Conservation (phyloP, 495 filamentous ascomycete species). For the Penicillium pancosmium region DNA sequence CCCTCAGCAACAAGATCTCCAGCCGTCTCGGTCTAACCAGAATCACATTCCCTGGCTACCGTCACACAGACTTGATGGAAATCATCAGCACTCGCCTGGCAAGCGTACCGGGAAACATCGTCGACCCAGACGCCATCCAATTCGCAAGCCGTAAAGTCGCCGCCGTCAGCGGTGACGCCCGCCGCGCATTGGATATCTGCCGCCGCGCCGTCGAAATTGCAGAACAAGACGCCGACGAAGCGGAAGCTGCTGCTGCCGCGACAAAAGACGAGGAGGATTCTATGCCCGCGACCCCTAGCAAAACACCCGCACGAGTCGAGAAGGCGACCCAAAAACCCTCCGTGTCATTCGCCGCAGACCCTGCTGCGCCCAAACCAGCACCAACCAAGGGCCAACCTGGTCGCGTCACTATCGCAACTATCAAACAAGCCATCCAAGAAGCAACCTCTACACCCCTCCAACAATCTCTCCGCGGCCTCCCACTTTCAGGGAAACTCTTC, state of each 20-base stretch:
- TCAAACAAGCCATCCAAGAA: constrained; percentile 93
- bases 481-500: constrained; percentile 81
- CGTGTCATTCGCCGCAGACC: background rate
- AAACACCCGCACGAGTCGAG: constrained; percentile 41
- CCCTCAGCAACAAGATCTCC: constrained; percentile 96
- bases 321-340: constrained; percentile 21
- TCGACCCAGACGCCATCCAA: constrained; percentile 91
- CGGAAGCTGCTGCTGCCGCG: constrained; percentile 21
- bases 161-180: constrained; percentile 91
- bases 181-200: constrained; percentile 93
- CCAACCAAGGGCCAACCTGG: constrained; percentile 42
- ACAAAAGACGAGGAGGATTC: constrained; percentile 37
- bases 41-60: constrained; percentile 97
- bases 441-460: constrained; percentile 91
- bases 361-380: constrained; percentile 20
- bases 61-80: constrained; percentile 95
- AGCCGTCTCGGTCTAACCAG: constrained; percentile 85
- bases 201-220: constrained; percentile 94
- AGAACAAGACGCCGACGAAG: constrained; percentile 64
- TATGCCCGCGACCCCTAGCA: constrained; percentile 49
- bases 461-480: constrained; percentile 78
- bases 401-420: constrained; percentile 85
- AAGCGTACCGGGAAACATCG: constrained; percentile 84
- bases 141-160: constrained; percentile 97
- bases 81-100: constrained; percentile 90